Evolutionary conservation across 306 rosid species (phyloP).

Genomic region (Dryas octopetala): DNA sequence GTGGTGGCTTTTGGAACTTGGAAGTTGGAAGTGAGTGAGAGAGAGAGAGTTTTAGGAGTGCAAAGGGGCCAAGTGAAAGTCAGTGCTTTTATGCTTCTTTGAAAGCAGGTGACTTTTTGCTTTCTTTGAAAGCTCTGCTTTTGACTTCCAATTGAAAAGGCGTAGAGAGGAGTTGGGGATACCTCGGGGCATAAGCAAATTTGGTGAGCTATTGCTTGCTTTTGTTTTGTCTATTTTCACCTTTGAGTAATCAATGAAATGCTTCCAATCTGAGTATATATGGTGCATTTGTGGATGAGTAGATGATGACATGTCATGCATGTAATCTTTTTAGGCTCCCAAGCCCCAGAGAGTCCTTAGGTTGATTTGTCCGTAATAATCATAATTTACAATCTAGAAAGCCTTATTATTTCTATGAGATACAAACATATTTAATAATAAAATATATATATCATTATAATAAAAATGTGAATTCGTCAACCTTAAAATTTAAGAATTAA

Average conservation of each 20-base stretch:
- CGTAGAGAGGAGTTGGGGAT: neutral
- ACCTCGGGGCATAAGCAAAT: no score
- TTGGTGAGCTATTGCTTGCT: no score
- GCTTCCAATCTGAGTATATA: neutral
- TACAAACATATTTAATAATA: no score
- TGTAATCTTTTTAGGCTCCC: neutral
- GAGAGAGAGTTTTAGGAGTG: neutral
- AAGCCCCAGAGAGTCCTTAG: no score
- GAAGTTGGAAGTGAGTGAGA: neutral
- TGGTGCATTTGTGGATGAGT: neutral
- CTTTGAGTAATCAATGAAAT: neutral
- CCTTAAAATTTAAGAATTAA: no score
- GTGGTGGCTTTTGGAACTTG: constrained; percentile 9
- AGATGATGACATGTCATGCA: neutral
- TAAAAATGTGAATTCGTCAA: no score
- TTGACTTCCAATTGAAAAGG: neutral
- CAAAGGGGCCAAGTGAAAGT: neutral
- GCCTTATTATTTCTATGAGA: no score
- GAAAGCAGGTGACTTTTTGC: no score
- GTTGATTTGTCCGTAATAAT: neutral
- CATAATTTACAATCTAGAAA: no score
- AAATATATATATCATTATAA: no score
- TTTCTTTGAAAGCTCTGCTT: neutral
- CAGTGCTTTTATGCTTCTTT: no score
- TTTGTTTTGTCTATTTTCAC: neutral